Percentiles rank a stretch among this genome's conserved stretches.
phyloP scores from a whole-genome alignment of 2,329 filamentous ascomycete species.

The Hypoxylon sp. region DNA sequence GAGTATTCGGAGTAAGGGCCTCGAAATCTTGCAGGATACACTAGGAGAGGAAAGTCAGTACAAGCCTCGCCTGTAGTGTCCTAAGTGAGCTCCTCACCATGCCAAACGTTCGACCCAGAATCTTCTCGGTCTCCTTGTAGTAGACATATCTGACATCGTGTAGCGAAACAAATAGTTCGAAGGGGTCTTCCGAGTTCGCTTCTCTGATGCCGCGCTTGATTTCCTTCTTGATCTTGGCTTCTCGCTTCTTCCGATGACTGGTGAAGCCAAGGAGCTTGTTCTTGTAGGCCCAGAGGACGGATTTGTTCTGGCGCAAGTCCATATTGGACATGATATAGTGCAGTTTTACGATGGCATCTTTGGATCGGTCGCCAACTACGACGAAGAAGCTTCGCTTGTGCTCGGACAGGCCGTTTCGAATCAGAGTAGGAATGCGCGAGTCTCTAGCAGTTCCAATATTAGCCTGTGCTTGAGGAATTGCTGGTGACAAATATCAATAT shows the following conservation, averaged over 20 bases:
- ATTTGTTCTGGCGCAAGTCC: constrained; percentile 94
- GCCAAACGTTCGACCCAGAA: constrained; percentile 95
- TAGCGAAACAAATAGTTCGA: constrained; percentile 95
- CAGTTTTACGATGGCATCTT: constrained; percentile 94
- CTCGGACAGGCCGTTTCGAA: constrained; percentile 89
- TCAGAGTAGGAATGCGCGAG: constrained; percentile 87
- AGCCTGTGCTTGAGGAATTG: neutral
- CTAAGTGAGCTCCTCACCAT: constrained; percentile 60
- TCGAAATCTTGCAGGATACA: constrained; percentile 98
- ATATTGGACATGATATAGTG: constrained; percentile 92
- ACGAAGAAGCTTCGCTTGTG: constrained; percentile 99
- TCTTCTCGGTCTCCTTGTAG: constrained; percentile 99
- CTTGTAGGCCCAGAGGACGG: constrained; percentile 98
- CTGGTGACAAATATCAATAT: neutral
- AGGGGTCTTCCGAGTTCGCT: constrained; percentile 90
- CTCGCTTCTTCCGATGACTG: constrained; percentile 95
- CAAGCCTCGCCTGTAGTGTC: neutral
- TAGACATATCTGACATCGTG: constrained; percentile 99
- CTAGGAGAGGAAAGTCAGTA: constrained; percentile 45
- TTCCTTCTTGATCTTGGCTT: constrained; percentile 98
- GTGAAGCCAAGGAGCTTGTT: constrained; percentile 95
- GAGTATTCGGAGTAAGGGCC: constrained; percentile 93
- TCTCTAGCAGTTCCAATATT: constrained; percentile 62
- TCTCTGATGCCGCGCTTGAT: constrained; percentile 95
- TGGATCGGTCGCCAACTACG: constrained; percentile 90